phyloP scores from a whole-genome alignment of 2,329 filamentous ascomycete genomes.

The Xylaria digitata region DNA sequence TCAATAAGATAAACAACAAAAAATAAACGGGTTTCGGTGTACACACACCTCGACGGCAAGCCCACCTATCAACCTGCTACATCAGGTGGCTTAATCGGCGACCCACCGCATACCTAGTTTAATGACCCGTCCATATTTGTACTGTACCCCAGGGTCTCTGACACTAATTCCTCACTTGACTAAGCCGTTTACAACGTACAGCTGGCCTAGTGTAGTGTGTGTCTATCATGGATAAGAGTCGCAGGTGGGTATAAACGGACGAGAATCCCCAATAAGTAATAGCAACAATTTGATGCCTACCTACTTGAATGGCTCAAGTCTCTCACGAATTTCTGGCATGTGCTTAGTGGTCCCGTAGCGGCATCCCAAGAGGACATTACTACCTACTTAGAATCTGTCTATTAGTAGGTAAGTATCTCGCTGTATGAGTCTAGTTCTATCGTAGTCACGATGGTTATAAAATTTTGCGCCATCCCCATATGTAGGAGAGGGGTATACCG shows the following conservation, averaged over 20 bases:
- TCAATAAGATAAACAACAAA: background rate
- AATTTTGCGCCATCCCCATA: background rate
- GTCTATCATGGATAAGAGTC: too few species aligned
- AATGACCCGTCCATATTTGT: background rate
- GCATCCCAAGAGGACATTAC: too few species aligned
- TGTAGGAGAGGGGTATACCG: too few species aligned
- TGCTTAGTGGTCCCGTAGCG: too few species aligned
- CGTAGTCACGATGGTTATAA: background rate
- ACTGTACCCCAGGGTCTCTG: background rate
- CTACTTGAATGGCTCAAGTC: too few species aligned
- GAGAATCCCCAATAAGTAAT: too few species aligned
- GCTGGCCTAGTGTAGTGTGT: background rate
- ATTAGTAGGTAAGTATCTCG: background rate
- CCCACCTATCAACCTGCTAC: too few species aligned
- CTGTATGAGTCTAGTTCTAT: background rate
- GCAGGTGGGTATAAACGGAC: too few species aligned
- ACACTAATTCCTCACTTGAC: background rate
- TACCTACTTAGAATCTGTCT: too few species aligned
- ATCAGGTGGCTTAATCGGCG: slow-evolving; percentile 12
- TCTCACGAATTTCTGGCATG: too few species aligned
- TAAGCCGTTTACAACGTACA: background rate
- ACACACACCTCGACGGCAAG: background rate
- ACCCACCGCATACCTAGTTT: slow-evolving; percentile 1
- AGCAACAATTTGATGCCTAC: too few species aligned
- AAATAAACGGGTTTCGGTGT: background rate